These are phyloP conservation scores for Posidonia oceanica DNA, from an alignment of 116 monocot species.

Conservation along the genomic window DNA sequence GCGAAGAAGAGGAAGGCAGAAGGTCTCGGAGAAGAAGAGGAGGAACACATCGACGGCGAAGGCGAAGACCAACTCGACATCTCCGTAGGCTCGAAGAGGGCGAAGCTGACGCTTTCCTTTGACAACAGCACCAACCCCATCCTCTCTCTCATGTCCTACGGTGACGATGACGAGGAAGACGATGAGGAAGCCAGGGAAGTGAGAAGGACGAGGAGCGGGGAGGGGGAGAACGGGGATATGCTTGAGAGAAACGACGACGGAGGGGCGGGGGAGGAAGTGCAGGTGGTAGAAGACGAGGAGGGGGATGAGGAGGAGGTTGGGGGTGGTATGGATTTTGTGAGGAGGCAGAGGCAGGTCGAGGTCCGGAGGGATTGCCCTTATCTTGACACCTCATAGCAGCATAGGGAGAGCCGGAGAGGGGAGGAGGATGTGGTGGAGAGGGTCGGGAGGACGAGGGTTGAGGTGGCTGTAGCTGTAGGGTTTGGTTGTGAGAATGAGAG, in stretches of 20 bases:
- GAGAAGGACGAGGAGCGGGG: conserved; percentile 21
- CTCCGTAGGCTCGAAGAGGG: neutral
- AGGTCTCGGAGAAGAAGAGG: neutral
- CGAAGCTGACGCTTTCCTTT: conserved; percentile 12
- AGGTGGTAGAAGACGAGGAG: conserved; percentile 13
- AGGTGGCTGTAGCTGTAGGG: too few species aligned
- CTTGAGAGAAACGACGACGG: neutral
- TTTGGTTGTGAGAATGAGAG: too few species aligned
- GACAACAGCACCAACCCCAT: conserved; percentile 20
- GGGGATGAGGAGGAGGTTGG: too few species aligned
- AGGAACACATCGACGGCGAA: neutral
- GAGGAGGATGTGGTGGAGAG: too few species aligned
- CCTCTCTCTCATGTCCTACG: conserved; percentile 51
- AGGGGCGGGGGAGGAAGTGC: conserved; percentile 13
- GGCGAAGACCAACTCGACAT: neutral
- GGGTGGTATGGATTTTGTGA: conserved; percentile 3
- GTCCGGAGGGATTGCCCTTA: conserved; percentile 83
- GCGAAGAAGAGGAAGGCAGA: neutral
- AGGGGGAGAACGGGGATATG: neutral
- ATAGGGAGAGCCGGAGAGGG: too few species aligned
- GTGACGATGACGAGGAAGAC: conserved; percentile 49
- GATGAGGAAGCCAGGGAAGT: neutral
- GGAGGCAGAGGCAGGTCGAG: conserved; percentile 56
- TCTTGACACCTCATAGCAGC: too few species aligned
- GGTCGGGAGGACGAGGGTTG: too few species aligned